Evolutionary conservation across 371 early-diverging fungal genomes (phyloP).

Genomic region (Apophysomyces variabilis): DNA sequence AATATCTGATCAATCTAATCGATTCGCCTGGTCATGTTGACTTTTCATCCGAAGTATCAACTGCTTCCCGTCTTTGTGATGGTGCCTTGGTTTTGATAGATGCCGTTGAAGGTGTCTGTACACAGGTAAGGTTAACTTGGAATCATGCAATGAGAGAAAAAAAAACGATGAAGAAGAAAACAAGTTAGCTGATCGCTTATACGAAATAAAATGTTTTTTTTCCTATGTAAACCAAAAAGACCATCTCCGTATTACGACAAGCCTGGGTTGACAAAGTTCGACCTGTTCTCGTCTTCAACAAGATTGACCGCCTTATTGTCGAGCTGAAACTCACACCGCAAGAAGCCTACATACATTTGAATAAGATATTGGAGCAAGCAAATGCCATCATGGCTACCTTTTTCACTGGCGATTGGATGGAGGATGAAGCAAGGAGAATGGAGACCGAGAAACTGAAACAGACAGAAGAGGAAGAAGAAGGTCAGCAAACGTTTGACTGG

Average conservation of each 20-base stretch:
- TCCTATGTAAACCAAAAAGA: constrained; percentile 47
- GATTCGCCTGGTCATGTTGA: constrained; percentile 99
- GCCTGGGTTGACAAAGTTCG: constrained; percentile 90
- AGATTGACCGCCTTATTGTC: constrained; percentile 96
- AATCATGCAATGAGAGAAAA: too few species aligned
- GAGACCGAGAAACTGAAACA: constrained; percentile 60
- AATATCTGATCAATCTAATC: constrained; percentile 95
- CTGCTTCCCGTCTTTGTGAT: constrained; percentile 96
- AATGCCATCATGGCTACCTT: constrained; percentile 96
- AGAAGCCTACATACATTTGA: constrained; percentile 92
- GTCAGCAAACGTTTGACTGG: constrained; percentile 73
- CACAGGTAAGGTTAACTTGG: constrained; percentile 67
- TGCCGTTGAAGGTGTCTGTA: constrained; percentile 98
- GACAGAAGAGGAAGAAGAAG: constrained; percentile 47
- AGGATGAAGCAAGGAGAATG: constrained; percentile 80
- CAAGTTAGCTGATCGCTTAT: neutral
- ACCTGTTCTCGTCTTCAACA: constrained; percentile 97
- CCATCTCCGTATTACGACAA: constrained; percentile 93
- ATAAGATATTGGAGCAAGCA: constrained; percentile 92
- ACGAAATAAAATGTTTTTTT: neutral
- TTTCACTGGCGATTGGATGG: constrained; percentile 86
- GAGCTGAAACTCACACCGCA: constrained; percentile 90
- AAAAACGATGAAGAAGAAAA: too few species aligned
- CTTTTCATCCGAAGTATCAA: constrained; percentile 97
- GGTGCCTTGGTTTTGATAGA: constrained; percentile 98